phyloP scores from a whole-genome alignment of 2,329 filamentous ascomycete genomes.

The Huntiella decipiens region DNA sequence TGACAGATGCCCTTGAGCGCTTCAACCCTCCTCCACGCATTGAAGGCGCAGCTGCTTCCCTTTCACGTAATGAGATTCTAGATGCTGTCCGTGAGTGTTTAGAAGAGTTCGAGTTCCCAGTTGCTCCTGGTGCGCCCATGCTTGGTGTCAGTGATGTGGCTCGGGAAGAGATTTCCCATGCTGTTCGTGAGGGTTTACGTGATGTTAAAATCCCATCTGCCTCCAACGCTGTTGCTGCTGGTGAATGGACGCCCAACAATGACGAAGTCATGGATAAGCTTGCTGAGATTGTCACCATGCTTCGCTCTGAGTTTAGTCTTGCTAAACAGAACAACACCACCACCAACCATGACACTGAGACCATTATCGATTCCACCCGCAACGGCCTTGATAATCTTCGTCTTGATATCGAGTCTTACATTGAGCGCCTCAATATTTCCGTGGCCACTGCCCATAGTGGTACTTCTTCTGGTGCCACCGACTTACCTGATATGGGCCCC shows the following conservation, averaged over 20 bases:
- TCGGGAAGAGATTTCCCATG: constrained; percentile 42
- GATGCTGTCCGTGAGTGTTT: constrained; percentile 71
- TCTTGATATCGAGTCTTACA: constrained; percentile 61
- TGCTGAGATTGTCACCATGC: constrained; percentile 43
- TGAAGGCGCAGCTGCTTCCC: constrained; percentile 46
- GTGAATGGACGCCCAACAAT: constrained; percentile 16
- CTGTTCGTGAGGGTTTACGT: constrained; percentile 40
- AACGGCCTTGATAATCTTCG: constrained; percentile 71
- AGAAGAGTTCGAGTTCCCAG: constrained; percentile 63
- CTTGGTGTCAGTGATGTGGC: constrained; percentile 28
- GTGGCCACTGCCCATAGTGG: constrained; percentile 16
- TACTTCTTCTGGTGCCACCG: constrained; percentile 31
- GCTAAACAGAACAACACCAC: constrained; percentile 62
- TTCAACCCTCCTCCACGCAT: constrained; percentile 46
- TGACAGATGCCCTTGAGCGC: constrained; percentile 70
- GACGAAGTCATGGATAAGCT: constrained; percentile 36
- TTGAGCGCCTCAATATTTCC: constrained; percentile 44
- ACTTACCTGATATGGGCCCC: constrained; percentile 49
- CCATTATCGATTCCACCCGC: constrained; percentile 71
- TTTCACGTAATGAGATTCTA: constrained; percentile 69
- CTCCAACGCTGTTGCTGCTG: constrained; percentile 17
- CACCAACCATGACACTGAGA: constrained; percentile 66
- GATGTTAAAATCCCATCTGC: constrained; percentile 27
- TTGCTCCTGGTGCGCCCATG: constrained; percentile 35
- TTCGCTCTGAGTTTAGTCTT: constrained; percentile 43